phyloP scores from a whole-genome alignment of 495 filamentous ascomycete genomes.

The Barbatosphaeria neglecta region DNA sequence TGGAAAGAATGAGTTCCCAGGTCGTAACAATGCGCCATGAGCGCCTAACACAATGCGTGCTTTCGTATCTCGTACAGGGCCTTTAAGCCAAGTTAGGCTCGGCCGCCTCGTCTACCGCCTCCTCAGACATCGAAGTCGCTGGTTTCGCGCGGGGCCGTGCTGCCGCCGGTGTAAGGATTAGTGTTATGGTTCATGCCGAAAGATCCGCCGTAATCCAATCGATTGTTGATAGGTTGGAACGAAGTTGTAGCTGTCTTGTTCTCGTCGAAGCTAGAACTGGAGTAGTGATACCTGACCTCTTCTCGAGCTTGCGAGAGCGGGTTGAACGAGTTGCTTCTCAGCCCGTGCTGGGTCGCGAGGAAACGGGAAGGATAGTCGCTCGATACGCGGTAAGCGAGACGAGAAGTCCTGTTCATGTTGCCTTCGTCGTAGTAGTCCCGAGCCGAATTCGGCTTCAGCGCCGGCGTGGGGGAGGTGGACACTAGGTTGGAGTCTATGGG shows the following conservation, averaged over 20 bases:
- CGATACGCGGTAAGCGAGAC: constrained; percentile 6
- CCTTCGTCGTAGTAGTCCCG: constrained; percentile 7
- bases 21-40: no score
- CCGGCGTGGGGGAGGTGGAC: constrained; percentile 4
- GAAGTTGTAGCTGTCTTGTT: neutral
- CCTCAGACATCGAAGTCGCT: neutral
- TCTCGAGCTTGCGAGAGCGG: neutral
- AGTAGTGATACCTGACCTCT: neutral
- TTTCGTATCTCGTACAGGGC: no score
- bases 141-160: neutral
- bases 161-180: neutral
- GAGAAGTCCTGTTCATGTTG: constrained; percentile 2
- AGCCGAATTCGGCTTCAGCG: constrained; percentile 3
- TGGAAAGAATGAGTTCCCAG: no score
- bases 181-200: neutral
- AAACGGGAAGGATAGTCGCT: neutral
- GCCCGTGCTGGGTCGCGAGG: neutral
- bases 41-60: no score
- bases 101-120: no score
- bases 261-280: neutral
- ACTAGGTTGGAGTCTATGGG: constrained; percentile 11
- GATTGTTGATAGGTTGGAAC: constrained; percentile 17
- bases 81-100: no score
- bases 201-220: neutral
- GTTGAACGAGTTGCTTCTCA: neutral